Percentiles rank a stretch among this genome's conserved stretches.
phyloP scores from a whole-genome alignment of 805 yeast species.

The Scheffersomyces ergatensis region DNA sequence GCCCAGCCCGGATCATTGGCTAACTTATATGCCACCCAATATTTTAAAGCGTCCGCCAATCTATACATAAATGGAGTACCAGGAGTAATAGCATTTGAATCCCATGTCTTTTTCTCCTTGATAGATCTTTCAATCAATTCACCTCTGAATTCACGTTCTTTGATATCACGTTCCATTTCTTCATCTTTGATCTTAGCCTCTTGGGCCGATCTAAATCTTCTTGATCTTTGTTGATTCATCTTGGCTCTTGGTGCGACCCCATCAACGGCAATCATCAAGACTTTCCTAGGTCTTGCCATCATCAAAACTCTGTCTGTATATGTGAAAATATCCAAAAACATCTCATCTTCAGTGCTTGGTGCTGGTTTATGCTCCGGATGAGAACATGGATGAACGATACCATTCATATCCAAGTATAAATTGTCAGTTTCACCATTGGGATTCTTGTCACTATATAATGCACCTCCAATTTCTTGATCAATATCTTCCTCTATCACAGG shows the following conservation, averaged over 20 bases:
- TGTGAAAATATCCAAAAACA: constrained; percentile 89
- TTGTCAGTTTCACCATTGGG: constrained; percentile 97
- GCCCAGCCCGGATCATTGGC: constrained; percentile 93
- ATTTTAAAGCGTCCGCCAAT: constrained; percentile 75
- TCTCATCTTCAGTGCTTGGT: constrained; percentile 94
- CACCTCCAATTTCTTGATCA: constrained; percentile 63
- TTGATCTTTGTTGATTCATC: constrained; percentile 94
- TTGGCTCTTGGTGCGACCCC: constrained; percentile 99
- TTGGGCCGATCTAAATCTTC: constrained; percentile 88
- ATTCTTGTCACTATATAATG: constrained; percentile 70
- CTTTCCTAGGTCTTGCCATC: constrained; percentile 94
- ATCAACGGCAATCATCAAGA: constrained; percentile 93
- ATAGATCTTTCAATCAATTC: constrained; percentile 74
- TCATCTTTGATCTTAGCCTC: constrained; percentile 82
- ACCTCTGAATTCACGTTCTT: constrained; percentile 62
- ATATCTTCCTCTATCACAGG: constrained; percentile 79
- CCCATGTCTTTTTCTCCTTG: constrained; percentile 81
- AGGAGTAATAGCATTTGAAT: constrained; percentile 95
- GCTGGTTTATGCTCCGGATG: constrained; percentile 97
- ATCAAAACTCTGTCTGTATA: constrained; percentile 88
- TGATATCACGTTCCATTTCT: constrained; percentile 60
- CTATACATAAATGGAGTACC: constrained; percentile 98
- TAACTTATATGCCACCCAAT: constrained; percentile 90
- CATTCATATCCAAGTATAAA: constrained; percentile 94
- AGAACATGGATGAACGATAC: constrained; percentile 98